A percentile compares a stretch with the other conserved stretches of the same genome.
Conservation (phyloP, 148 eudicot genomes). For the Persicaria tinctoria region DNA sequence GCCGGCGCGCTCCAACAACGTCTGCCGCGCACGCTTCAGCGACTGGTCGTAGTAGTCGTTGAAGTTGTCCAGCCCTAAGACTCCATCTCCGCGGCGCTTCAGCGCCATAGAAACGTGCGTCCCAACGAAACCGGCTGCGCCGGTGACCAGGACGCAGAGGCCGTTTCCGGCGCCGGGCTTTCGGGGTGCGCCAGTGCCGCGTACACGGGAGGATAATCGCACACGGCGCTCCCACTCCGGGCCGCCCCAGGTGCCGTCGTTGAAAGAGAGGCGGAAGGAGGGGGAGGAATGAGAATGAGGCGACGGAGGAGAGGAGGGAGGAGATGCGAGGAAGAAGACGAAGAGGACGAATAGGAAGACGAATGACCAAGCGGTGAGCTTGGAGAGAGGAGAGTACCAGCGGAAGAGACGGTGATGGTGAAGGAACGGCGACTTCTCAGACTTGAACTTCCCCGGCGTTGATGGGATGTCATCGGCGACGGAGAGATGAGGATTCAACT, state of each 20-base stretch:
- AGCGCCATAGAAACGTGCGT: conserved; percentile 51
- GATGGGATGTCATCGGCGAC: conserved; percentile 41
- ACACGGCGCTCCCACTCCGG: conserved; percentile 46
- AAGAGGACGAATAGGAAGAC: conserved; percentile 32
- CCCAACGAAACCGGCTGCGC: conserved; percentile 69
- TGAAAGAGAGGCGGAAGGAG: conserved; percentile 17
- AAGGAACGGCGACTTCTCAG: conserved; percentile 34
- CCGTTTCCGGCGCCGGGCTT: background rate
- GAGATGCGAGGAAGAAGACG: conserved; percentile 26
- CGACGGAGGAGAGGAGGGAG: conserved; percentile 15
- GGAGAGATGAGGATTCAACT: conserved; percentile 25
- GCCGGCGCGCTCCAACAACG: conserved; percentile 42
- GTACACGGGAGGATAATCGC: conserved; percentile 41
- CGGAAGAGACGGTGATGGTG: conserved; percentile 50
- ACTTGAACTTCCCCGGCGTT: conserved; percentile 55
- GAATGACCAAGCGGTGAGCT: conserved; percentile 47
- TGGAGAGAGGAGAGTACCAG: conserved; percentile 35
- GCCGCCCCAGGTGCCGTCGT: conserved; percentile 28
- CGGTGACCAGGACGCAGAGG: conserved; percentile 47
- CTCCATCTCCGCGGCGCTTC: conserved; percentile 52
- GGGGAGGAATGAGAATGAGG: conserved; percentile 16
- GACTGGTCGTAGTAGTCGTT: conserved; percentile 46
- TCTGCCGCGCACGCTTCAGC: conserved; percentile 40
- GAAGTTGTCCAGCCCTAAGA: conserved; percentile 60
- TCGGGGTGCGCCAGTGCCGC: conserved; percentile 10